Evolutionary conservation across 2,329 filamentous ascomycete genomes (phyloP).

Genomic region (Trichoderma hamatum): DNA sequence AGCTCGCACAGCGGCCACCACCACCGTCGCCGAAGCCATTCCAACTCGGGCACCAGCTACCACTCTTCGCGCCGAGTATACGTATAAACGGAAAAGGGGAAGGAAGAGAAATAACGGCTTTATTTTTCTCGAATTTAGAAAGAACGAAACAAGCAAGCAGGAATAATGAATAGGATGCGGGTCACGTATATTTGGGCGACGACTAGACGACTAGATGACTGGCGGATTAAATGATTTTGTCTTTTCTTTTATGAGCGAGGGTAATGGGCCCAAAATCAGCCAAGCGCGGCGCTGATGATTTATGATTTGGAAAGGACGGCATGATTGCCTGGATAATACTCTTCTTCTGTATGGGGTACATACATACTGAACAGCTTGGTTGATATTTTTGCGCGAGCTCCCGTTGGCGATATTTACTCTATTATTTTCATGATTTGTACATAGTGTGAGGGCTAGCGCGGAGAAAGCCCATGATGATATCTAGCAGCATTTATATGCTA

Average conservation of each 20-base stretch:
- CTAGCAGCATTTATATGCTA: not conserved
- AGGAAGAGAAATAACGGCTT: not conserved
- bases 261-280: not conserved
- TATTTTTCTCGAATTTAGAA: not conserved
- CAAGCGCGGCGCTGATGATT: slow-evolving; percentile 14
- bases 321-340: not conserved
- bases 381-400: not conserved
- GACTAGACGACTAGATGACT: not conserved
- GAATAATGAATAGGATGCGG: not conserved
- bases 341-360: not conserved
- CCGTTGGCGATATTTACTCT: not conserved
- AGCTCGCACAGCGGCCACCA: slow-evolving; percentile 46
- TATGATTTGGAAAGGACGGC: slow-evolving; percentile 10
- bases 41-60: slow-evolving; percentile 45
- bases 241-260: slow-evolving; percentile 1
- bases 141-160: not conserved
- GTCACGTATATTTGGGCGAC: not conserved
- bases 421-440: slow-evolving; percentile 9
- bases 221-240: not conserved
- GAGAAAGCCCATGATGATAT: not conserved
- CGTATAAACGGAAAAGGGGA: slow-evolving; percentile 41
- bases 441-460: not conserved
- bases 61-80: slow-evolving; percentile 58
- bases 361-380: not conserved
- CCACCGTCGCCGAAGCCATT: slow-evolving; percentile 46